Conservation (phyloP, 1,139 yeast genomes). For the Taphrina sp. region DNA sequence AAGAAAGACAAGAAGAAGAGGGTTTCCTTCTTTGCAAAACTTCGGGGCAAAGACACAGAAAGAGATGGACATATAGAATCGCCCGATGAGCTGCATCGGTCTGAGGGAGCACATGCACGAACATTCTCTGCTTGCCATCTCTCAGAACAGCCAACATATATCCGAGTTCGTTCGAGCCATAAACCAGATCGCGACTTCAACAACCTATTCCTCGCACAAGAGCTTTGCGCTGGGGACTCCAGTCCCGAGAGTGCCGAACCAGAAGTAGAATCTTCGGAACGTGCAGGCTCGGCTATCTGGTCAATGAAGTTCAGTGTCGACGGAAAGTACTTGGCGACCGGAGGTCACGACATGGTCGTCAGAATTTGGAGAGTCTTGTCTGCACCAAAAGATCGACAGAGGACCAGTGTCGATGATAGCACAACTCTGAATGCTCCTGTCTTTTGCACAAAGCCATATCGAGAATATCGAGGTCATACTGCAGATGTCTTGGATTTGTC, state of each 20-base stretch:
- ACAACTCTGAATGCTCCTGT: slow-evolving; percentile 63
- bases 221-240: slow-evolving; percentile 45
- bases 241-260: slow-evolving; percentile 6
- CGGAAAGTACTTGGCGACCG: slow-evolving; percentile 80
- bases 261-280: slow-evolving; percentile 33
- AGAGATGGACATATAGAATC: slow-evolving; percentile 8
- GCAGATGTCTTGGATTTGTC: slow-evolving; percentile 69
- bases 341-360: slow-evolving; percentile 69
- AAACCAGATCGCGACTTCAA: slow-evolving; percentile 48
- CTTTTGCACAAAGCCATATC: slow-evolving; percentile 66
- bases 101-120: slow-evolving; percentile 46
- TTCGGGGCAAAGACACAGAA: slow-evolving; percentile 17
- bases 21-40: slow-evolving; percentile 30
- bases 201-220: slow-evolving; percentile 76
- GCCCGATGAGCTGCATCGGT: slow-evolving; percentile 36
- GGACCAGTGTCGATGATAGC: slow-evolving; percentile 23
- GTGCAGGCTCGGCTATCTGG: slow-evolving; percentile 57
- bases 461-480: slow-evolving; percentile 64
- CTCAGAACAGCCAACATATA: slow-evolving; percentile 44
- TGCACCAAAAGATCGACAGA: slow-evolving; percentile 55
- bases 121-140: slow-evolving; percentile 40
- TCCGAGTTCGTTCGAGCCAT: slow-evolving; percentile 45
- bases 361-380: slow-evolving; percentile 78
- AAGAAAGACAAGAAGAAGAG: slow-evolving; percentile 21
- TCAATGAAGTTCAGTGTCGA: slow-evolving; percentile 70